Evolutionary conservation across 192 early-diverging fungal species (phyloP), one percentile per base, ranked within the genome.

Genomic region (Obelidium mucronatum): DNA sequence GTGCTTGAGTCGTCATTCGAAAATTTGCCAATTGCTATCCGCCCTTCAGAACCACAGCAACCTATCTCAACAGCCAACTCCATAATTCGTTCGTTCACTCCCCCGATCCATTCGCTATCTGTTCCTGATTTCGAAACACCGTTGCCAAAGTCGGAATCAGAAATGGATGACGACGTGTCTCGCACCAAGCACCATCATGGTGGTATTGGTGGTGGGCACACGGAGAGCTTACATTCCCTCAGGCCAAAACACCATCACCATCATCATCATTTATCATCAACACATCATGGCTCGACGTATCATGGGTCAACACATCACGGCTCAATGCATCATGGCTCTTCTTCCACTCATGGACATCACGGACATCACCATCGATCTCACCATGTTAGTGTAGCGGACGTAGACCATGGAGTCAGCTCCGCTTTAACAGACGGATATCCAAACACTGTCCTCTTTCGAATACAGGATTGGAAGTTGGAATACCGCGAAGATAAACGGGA

Each of bases 391-490:
- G 44, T 48, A 15, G 8, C 44, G 11, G 44, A 48, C 19, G 44
- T 48, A 15, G 44, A 48, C 8, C 8, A 48, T 48, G 44, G 44
- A 15, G 44, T 48, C 11, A 48, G 44, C 44, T 6, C 44, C 8
- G 11, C 8, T 15, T 19, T 48, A 15, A 6, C 44, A 15, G 44
- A 48, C 0, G 44, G 44, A 6, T 65, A 39, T 39, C 63, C 63
- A 39, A 52, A 68, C 11, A 15, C 22, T 5, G 42, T 68, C 15
- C 28, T 68, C 4, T 48, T 68, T 5, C 17, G 48, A 11, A 39
- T 68, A 4, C 67, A 68, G 31, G 67, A 68, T 52, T 68, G 67
- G 67, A 42, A 52, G n/a, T 28, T 68, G 24, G 67, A 68, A 40
- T 65, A 65, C 33, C 4, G 28, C 6, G 67, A 15, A 17, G 67